Evolutionary conservation across 306 rosid genomes (phyloP), one percentile per base, ranked within the genome.

Genomic region (Cicer yamashitae): DNA sequence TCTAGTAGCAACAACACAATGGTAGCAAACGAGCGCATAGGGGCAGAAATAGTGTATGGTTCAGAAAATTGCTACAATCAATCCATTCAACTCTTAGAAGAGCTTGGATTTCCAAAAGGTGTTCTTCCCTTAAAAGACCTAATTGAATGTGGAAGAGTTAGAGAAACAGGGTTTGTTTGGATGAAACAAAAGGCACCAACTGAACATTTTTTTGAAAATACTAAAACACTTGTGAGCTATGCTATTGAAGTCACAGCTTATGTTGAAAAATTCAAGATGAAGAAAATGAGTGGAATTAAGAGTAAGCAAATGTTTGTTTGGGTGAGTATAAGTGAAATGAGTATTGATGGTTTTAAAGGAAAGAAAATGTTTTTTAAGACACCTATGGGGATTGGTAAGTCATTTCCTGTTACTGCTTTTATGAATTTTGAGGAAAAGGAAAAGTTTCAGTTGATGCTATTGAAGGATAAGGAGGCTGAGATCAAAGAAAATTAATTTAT

Each of bases 91-190:
- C 89, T 92, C 0, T 22, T 92, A 50, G 71, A 80, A 48, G 97
- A 92, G 78, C 60, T 92, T 0, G 96, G 98, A 1, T 92, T 92
- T 47, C 94, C 98, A 0, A 73, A 22, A 9, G 98, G 96, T 1
- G 98, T 92, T 5, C 86, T 92, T 52, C 92, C 96, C 0, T 25
- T 92, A 67, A 61, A 86, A 6, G 91, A 90, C 17, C 79, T 92
- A 6, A 89, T 67, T 56, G 96, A 90, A 81, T 90, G 94, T 51
- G 97, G 97, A 1, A 79, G 93, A 13, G 91, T 87, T 17, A 56
- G 71, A 44, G 96, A 90, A 71, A 92, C 94, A 0, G 98, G 98
- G 47, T 92, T 88, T 56, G 91, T 92, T 56, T 92, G 98, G 98
- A 92, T 90, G 96, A 90, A 79, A 67, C 93, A 84, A 10, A 90